These are phyloP conservation scores for Suillus weaverae DNA, from an alignment of 768 basidiomycete species.

Conservation along the genomic window DNA sequence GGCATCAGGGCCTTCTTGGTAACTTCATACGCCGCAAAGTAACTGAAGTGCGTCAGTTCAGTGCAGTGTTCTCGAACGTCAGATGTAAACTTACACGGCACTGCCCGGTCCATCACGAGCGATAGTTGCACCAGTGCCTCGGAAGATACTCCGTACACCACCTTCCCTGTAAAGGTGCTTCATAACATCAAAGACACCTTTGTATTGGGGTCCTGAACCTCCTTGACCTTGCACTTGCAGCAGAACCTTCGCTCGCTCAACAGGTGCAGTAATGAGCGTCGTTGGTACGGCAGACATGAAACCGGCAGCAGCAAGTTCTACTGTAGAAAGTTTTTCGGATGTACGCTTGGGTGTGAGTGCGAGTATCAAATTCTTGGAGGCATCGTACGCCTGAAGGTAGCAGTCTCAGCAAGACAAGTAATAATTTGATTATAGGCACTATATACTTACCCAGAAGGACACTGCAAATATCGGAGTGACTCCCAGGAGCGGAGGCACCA, in stretches of 20 bases:
- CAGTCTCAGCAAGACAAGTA: conserved; percentile 9
- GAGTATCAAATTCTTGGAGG: conserved; percentile 85
- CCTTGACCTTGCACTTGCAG: conserved; percentile 94
- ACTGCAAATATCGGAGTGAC: conserved; percentile 98
- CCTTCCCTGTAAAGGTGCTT: conserved; percentile 91
- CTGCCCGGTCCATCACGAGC: conserved; percentile 95
- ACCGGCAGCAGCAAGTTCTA: conserved; percentile 88
- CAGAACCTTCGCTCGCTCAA: conserved; percentile 95
- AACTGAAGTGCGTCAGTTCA: conserved; percentile 46
- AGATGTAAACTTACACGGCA: conserved; percentile 70
- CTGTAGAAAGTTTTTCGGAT: conserved; percentile 58
- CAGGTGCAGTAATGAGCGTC: conserved; percentile 91
- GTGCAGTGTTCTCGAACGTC: conserved; percentile 8
- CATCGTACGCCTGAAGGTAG: conserved; percentile 77
- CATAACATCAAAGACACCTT: conserved; percentile 89
- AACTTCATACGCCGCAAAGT: conserved; percentile 96
- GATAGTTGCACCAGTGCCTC: conserved; percentile 91
- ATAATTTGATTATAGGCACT: neutral
- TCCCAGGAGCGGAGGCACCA: conserved; percentile 90
- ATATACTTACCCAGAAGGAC: conserved; percentile 85
- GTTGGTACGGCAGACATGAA: conserved; percentile 93
- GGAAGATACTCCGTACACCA: conserved; percentile 86
- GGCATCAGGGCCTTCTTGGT: conserved; percentile 87
- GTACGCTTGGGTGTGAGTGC: conserved; percentile 75
- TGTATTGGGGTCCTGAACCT: conserved; percentile 69